Evolutionary conservation across 1,284 basidiomycete genomes (phyloP).

Genomic region (Cryptococcus sp.): DNA sequence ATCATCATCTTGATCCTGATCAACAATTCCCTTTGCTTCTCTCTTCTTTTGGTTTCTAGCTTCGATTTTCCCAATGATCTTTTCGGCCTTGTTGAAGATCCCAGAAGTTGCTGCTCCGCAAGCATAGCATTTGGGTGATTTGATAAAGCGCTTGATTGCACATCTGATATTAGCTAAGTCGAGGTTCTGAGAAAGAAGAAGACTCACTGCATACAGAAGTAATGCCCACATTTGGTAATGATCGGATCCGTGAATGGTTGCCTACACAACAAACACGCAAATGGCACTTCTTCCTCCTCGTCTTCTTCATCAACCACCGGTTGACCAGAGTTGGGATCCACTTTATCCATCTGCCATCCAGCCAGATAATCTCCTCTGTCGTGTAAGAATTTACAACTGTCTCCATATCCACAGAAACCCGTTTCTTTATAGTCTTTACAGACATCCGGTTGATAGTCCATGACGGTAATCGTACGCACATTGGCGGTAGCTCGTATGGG

Average conservation of each 20-base stretch:
- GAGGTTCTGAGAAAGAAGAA: not conserved
- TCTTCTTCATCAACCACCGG: conserved; percentile 57
- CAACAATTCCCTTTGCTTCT: conserved; percentile 31
- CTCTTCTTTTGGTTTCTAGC: conserved; percentile 39
- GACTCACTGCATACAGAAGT: conserved; percentile 75
- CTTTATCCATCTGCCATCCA: conserved; percentile 91
- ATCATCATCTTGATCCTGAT: conserved; percentile 29
- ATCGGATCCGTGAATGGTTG: conserved; percentile 92
- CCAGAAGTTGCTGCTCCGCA: conserved; percentile 90
- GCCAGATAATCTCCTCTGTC: conserved; percentile 78
- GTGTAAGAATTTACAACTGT: conserved; percentile 95
- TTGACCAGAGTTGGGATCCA: conserved; percentile 29
- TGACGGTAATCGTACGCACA: conserved; percentile 88
- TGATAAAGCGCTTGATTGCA: conserved; percentile 87
- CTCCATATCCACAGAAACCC: conserved; percentile 97
- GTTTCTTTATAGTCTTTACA: conserved; percentile 99
- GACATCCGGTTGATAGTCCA: conserved; percentile 98
- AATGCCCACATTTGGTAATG: conserved; percentile 93
- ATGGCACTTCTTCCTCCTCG: conserved; percentile 86
- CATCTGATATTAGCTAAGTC: conserved; percentile 54
- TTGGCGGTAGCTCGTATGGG: conserved; percentile 76
- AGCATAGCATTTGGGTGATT: conserved; percentile 92
- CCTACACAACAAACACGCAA: conserved; percentile 93
- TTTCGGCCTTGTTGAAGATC: conserved; percentile 59
- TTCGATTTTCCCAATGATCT: conserved; percentile 47